Conservation (phyloP, 2,329 filamentous ascomycete genomes). For the Aplosporella prunicola region DNA sequence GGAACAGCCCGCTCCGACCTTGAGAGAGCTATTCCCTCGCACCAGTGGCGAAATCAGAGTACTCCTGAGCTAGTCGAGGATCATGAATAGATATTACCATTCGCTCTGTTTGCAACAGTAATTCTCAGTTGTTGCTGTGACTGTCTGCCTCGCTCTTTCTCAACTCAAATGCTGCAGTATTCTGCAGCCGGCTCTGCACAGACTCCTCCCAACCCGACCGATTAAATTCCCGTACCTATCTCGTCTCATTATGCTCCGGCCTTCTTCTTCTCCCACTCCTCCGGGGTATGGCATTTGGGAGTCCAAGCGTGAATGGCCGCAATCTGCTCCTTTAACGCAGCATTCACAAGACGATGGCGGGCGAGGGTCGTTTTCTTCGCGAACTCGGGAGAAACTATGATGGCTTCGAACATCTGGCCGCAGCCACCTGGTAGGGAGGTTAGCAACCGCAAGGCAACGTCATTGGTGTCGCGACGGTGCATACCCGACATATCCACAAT, state of each 20-base stretch:
- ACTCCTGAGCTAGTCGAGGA: slow-evolving; percentile 43
- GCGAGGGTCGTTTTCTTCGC: slow-evolving; percentile 59
- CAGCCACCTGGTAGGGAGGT: slow-evolving; percentile 48
- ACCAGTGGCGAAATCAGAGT: slow-evolving; percentile 56
- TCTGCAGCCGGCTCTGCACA: no score
- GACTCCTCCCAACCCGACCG: no score
- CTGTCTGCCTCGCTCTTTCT: no score
- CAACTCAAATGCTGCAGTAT: no score
- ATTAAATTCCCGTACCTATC: neutral
- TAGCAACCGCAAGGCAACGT: neutral
- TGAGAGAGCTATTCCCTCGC: slow-evolving; percentile 53
- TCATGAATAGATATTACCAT: slow-evolving; percentile 2
- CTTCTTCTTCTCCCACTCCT: slow-evolving; percentile 71
- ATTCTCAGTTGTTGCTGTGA: neutral
- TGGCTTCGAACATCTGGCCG: slow-evolving; percentile 60
- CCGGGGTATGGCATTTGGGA: slow-evolving; percentile 83
- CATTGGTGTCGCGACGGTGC: slow-evolving; percentile 15
- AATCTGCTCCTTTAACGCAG: slow-evolving; percentile 75
- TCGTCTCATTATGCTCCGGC: slow-evolving; percentile 10
- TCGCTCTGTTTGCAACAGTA: neutral
- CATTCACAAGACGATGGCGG: slow-evolving; percentile 78
- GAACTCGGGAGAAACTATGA: slow-evolving; percentile 51
- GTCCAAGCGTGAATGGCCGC: slow-evolving; percentile 91
- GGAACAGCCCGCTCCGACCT: slow-evolving; percentile 26
- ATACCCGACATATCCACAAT: slow-evolving; percentile 88